A percentile compares a stretch with the other conserved stretches of the same genome.
Conservation (phyloP, 1,284 basidiomycete genomes). For the Boletellus deceptivus region DNA sequence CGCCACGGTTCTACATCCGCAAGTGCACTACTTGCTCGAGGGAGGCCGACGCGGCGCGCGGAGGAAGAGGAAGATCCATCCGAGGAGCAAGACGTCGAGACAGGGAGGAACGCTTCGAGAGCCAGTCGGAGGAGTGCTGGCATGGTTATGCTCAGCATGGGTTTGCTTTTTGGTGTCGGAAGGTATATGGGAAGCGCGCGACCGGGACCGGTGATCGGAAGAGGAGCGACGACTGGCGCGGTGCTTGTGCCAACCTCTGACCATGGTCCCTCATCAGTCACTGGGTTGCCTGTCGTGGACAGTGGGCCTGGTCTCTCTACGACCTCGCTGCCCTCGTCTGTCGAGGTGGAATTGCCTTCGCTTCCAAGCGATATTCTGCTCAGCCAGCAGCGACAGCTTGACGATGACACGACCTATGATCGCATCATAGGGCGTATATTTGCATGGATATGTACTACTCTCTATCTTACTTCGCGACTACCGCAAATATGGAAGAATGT, state of each 20-base stretch:
- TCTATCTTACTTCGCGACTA: conserved; percentile 88
- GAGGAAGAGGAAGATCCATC: conserved; percentile 16
- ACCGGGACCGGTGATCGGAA: conserved; percentile 16
- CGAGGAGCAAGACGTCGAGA: conserved; percentile 29
- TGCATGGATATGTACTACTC: conserved; percentile 88
- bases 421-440: conserved; percentile 82
- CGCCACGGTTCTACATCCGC: conserved; percentile 31
- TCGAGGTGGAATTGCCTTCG: conserved; percentile 25
- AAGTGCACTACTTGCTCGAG: conserved; percentile 37
- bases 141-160: conserved; percentile 71
- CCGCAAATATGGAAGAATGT: conserved; percentile 99
- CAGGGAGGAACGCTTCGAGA: conserved; percentile 46
- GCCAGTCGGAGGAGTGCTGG: conserved; percentile 62
- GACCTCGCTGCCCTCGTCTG: background rate
- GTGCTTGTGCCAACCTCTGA: conserved; percentile 31
- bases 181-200: conserved; percentile 39
- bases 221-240: conserved; percentile 33
- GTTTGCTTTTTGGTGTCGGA: conserved; percentile 67
- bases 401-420: conserved; percentile 42
- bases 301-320: background rate
- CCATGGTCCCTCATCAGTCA: conserved; percentile 1
- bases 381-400: conserved; percentile 27
- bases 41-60: conserved; percentile 45
- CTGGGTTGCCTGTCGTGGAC: conserved; percentile 8
- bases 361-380: conserved; percentile 10